phyloP scores from a whole-genome alignment of 805 yeast species.

The Tetrapisispora nanseiensis region DNA sequence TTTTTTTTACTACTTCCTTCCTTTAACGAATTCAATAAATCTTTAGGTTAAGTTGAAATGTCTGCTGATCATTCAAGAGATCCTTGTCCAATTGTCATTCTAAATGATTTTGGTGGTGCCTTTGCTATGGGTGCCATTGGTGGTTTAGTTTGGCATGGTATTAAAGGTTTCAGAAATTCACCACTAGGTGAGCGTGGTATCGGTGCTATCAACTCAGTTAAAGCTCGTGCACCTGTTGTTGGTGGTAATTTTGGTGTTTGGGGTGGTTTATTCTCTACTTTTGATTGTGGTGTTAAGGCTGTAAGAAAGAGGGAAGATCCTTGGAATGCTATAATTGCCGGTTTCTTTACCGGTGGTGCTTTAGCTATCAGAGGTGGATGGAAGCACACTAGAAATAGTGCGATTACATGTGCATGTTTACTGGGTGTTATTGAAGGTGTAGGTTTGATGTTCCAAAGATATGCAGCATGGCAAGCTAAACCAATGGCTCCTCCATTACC shows the following conservation, averaged over 20 bases:
- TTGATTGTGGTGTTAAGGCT: constrained; percentile 91
- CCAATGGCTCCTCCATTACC: constrained; percentile 56
- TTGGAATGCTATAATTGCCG: constrained; percentile 95
- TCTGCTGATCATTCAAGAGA: constrained; percentile 97
- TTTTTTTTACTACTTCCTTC: too few relatives aligned
- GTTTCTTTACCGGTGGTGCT: constrained; percentile 96
- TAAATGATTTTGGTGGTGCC: constrained; percentile 98
- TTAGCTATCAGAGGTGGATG: constrained; percentile 98
- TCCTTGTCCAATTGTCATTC: constrained; percentile 94
- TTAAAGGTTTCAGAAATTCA: constrained; percentile 96
- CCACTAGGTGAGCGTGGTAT: constrained; percentile 91
- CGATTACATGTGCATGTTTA: constrained; percentile 94
- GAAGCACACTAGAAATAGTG: constrained; percentile 92
- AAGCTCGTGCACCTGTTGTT: constrained; percentile 94
- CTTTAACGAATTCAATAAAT: background rate
- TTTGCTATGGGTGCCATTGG: constrained; percentile 99
- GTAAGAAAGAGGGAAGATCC: constrained; percentile 97
- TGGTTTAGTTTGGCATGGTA: constrained; percentile 98
- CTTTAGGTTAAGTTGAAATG: constrained; percentile 32
- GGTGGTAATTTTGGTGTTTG: constrained; percentile 99
- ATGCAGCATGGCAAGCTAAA: constrained; percentile 73
- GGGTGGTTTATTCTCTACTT: constrained; percentile 97
- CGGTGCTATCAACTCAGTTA: constrained; percentile 84
- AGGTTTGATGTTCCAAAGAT: constrained; percentile 89
- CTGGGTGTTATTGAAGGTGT: constrained; percentile 97